These are phyloP conservation scores for Fusarium acutatum DNA, from an alignment of 2,329 filamentous ascomycete genomes.

Conservation along the genomic window DNA sequence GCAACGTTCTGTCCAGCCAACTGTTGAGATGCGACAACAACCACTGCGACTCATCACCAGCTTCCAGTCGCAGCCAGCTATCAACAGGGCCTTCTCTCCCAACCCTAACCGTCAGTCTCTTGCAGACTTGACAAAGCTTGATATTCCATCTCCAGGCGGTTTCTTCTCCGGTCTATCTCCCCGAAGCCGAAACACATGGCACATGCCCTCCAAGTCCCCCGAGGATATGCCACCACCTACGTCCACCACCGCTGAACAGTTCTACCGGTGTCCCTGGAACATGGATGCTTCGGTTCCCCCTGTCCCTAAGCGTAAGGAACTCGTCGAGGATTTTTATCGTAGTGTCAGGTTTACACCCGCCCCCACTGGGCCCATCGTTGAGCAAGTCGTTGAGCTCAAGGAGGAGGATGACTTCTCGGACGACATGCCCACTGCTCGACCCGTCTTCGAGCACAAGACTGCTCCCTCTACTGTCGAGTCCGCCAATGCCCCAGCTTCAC, in stretches of 20 bases:
- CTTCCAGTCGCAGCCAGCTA: conserved; percentile 41
- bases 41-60: conserved; percentile 60
- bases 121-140: conserved; percentile 80
- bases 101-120: conserved; percentile 61
- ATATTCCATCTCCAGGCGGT: conserved; percentile 89
- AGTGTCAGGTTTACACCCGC: conserved; percentile 50
- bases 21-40: conserved; percentile 59
- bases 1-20: conserved; percentile 32
- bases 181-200: conserved; percentile 83
- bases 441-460: conserved; percentile 47
- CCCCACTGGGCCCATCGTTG: conserved; percentile 56
- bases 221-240: conserved; percentile 72
- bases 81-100: conserved; percentile 40
- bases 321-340: conserved; percentile 52
- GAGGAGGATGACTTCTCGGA: conserved; percentile 59
- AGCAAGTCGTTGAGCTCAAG: conserved; percentile 71
- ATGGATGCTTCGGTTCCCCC: conserved; percentile 50
- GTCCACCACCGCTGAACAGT: conserved; percentile 90
- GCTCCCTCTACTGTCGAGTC: conserved; percentile 46
- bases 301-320: conserved; percentile 48
- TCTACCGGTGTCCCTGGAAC: conserved; percentile 86
- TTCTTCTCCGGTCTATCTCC: conserved; percentile 90
- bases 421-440: conserved; percentile 74
- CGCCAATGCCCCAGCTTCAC: conserved; percentile 49
- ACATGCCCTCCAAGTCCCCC: conserved; percentile 64